Conservation (phyloP, 2,329 filamentous ascomycete species). For the Mycogone perniciosa region DNA sequence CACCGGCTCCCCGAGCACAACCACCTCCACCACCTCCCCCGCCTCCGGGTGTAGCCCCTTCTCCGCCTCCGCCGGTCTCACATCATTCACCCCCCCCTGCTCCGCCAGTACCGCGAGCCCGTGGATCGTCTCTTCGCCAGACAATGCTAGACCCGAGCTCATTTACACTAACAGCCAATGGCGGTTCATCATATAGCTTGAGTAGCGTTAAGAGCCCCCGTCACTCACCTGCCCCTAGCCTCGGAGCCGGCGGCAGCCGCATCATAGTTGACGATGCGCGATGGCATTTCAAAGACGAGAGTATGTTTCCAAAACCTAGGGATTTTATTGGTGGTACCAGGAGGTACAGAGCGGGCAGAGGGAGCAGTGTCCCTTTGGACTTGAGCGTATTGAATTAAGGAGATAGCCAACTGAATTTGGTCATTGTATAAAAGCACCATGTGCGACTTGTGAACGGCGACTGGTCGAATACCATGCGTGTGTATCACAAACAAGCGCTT, state of each 20-base stretch:
- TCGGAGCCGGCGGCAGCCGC: constrained; percentile 27
- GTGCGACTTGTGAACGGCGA: background rate
- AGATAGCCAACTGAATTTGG: constrained; percentile 7
- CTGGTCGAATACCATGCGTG: too few relatives aligned
- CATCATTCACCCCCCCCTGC: constrained; percentile 29
- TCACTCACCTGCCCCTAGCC: constrained; percentile 24
- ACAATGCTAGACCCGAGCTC: constrained; percentile 68
- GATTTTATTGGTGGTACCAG: constrained; percentile 69
- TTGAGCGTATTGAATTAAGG: constrained; percentile 43
- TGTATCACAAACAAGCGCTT: too few relatives aligned
- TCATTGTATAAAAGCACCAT: background rate
- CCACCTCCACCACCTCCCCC: constrained; percentile 17
- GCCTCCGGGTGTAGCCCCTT: constrained; percentile 34
- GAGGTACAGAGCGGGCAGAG: constrained; percentile 82
- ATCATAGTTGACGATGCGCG: constrained; percentile 67
- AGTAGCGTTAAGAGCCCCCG: constrained; percentile 28
- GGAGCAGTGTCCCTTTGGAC: constrained; percentile 90
- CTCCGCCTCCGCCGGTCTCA: constrained; percentile 31
- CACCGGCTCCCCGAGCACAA: constrained; percentile 34
- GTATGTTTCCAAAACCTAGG: constrained; percentile 75
- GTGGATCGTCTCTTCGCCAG: constrained; percentile 44
- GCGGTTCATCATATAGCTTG: constrained; percentile 45
- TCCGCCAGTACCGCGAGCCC: constrained; percentile 31
- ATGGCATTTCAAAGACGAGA: constrained; percentile 84
- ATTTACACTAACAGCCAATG: constrained; percentile 66